Evolutionary conservation across 139 green algal species (phyloP), one percentile per base, ranked within the genome.

Genomic region (Micractinium conductrix): DNA sequence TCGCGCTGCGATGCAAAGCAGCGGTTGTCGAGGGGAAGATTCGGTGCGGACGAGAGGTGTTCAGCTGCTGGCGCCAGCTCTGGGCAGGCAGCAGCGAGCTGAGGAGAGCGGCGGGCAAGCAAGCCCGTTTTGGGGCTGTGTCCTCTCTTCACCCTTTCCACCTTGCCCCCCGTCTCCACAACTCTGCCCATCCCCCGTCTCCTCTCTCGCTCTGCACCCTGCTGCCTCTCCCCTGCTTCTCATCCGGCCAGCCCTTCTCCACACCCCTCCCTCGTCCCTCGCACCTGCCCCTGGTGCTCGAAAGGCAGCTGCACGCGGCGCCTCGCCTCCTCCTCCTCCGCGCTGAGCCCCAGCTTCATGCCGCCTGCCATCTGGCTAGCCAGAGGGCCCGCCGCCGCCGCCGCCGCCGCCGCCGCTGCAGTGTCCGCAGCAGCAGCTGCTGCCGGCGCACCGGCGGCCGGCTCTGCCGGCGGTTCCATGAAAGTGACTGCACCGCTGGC

Each of bases 241-340:
- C n/a, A 58, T 16, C 10, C 12, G 16, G 48, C 12, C 48, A 19
- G 26, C 53, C 24, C 24, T 22, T 62, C 6, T 62, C 53, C 26
- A 5, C 53, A 62, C 10, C 48, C 48, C 10, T 58, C 16, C 48
- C 12, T 58, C 12, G 48, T 58, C 55, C 50, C 70, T 17, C 83
- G n/a, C 58, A 69, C 84, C 48, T 87, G 55, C 8, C 93, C 93
- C n/a, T 90, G 83, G 62, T 96, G 93, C 74, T 93, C 90, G 74
- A 94, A 96, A 0, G 93, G 93, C 58, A 96, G 89, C 78, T 94
- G 85, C 74, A 96, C 93, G 38, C 76, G 75, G 35, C 87, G 78
- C 50, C 85, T 75, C 1, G 91, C 90, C 30, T 71, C 83, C 33
- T 73, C 65, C 76, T 96, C 93, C 84, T 93, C 71, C 35, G 17